Base-by-base conservation (phyloP, 495 filamentous ascomycete genomes). In the Aspergillus heteromorphus region DNA sequence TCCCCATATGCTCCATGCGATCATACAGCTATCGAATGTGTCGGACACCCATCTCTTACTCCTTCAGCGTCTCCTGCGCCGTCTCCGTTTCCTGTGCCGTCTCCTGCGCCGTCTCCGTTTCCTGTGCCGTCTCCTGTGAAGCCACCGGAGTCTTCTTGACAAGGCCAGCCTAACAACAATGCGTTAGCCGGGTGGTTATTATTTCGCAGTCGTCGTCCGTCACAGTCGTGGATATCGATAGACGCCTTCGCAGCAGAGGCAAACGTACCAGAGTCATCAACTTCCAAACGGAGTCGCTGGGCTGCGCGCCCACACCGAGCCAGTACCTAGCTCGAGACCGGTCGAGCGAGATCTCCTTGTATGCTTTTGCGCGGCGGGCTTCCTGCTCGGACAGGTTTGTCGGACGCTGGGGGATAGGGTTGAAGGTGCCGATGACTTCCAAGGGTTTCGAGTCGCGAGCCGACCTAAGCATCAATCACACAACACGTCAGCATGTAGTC, bases 271-370 rank as follows among this genome's bases (percentile, higher is more conserved):
- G 83, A 48, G 76, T 76, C 70, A 98, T 70, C 60, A 98, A 64
- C 72, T 91, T 78, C 93, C 91, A 95, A 23, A 85, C 87, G 4
- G 87, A 81, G 59, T 96, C 89, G 59, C 85, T 91, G 23, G 93
- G 92, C 72, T 98, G 93, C 36, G 93, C 93, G 3, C 93, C 93
- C 9, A 97, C 92, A 67, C 93, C 93, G 13, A 98, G 75, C 93
- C 93, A 98, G 73, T 98, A 98, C 70, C 87, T 85, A 49, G 92
- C 87, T 45, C 93, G 78, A 49, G 80, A 70, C 1, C 77, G 78
- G 75, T 98, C 93, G 2, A 98, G 78, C 51, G 89, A 83, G 62
- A 98, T 87, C 52, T 97, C 92, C 71, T 98, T 98, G 69, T 83
- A 85, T 55, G 85, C 76, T 51, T 81, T 83, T 23, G 71, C 62